Evolutionary conservation across 1,284 basidiomycete genomes (phyloP), one percentile per base, ranked within the genome.

Genomic region (Cryptococcus sp.): DNA sequence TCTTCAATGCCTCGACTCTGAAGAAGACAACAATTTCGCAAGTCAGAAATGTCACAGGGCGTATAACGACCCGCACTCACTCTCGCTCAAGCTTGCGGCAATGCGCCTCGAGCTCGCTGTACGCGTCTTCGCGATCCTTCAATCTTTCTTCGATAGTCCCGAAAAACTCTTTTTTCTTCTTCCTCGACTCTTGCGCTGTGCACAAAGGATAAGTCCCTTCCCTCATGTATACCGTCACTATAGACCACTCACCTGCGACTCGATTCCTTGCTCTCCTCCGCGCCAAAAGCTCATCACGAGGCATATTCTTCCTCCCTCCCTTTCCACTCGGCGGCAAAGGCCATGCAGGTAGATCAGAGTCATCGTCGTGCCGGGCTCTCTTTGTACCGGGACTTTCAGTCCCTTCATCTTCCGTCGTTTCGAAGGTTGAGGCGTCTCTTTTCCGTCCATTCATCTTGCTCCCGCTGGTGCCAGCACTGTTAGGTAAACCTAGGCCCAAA

Each of bases 261-360:
- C 59, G 60, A 47, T 72, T 72, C 41, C 70, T 57, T 15, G 64
- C 70, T 41, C 64, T 56, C 38, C 69, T 47, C 35, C 69, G 64
- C 3, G 61, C 61, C 40, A 64, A 27, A 31, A 68, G 52, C 47
- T 72, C 70, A 16, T 72, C 70, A 44, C 65, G 61, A 3, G 64
- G 56, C 62, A 72, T 65, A 47, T 56, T 56, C 51, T 65, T 65
- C 45, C 70, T 60, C 1, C 66, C 60, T 5, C 68, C 65, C 41
- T 62, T 59, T 5, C 70, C 66, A 8, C 51, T 50, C 4, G 68
- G 62, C 6, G 68, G 65, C 20, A 60, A 48, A 16, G 64, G 66
- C 60, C 60, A 67, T 23, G 44, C 46, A 15, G 64, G 60, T 19
- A 65, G 46, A 19, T 44, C 50, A 2, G 31, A 35, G 35, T 56